Percentiles rank a stretch among this genome's conserved stretches.
phyloP scores from a whole-genome alignment of 1,139 yeast genomes.

The Yamadazyma dendronema region DNA sequence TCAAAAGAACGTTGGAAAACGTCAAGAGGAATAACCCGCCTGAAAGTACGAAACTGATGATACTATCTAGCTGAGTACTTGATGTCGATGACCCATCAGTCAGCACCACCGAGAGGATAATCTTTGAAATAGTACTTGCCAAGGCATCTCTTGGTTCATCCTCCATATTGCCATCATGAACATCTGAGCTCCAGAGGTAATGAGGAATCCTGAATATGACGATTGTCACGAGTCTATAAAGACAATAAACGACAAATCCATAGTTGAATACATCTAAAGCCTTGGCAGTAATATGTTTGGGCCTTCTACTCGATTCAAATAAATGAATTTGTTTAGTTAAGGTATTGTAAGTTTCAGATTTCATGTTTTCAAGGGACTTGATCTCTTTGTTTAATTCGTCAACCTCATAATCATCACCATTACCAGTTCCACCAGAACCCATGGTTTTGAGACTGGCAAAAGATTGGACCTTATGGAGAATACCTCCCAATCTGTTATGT shows the following conservation, averaged over 20 bases:
- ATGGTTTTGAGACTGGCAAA: constrained; percentile 33
- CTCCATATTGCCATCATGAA: constrained; percentile 11
- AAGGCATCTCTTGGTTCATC: constrained; percentile 49
- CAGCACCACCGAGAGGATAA: constrained; percentile 25
- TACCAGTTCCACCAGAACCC: not conserved
- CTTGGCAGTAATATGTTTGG: constrained; percentile 4
- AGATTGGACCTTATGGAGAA: constrained; percentile 42
- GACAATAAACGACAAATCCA: constrained; percentile 58
- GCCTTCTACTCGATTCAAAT: constrained; percentile 12
- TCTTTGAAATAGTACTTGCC: constrained; percentile 62
- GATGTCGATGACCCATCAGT: constrained; percentile 26
- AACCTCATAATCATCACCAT: constrained; percentile 22
- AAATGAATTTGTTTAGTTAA: constrained; percentile 20
- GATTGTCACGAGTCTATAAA: constrained; percentile 58
- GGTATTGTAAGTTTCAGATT: constrained; percentile 30
- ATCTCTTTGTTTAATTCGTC: constrained; percentile 38
- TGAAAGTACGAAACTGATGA: constrained; percentile 62
- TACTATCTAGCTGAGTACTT: constrained; percentile 58
- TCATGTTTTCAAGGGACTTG: constrained; percentile 27
- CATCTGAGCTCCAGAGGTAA: constrained; percentile 11
- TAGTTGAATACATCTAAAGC: constrained; percentile 17
- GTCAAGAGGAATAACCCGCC: constrained; percentile 68
- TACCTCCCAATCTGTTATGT: constrained; percentile 20
- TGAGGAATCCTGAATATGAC: constrained; percentile 39
- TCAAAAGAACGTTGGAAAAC: constrained; percentile 57